Base-by-base conservation (phyloP, 2,329 filamentous ascomycete genomes). In the Pseudogymnoascus sp. region DNA sequence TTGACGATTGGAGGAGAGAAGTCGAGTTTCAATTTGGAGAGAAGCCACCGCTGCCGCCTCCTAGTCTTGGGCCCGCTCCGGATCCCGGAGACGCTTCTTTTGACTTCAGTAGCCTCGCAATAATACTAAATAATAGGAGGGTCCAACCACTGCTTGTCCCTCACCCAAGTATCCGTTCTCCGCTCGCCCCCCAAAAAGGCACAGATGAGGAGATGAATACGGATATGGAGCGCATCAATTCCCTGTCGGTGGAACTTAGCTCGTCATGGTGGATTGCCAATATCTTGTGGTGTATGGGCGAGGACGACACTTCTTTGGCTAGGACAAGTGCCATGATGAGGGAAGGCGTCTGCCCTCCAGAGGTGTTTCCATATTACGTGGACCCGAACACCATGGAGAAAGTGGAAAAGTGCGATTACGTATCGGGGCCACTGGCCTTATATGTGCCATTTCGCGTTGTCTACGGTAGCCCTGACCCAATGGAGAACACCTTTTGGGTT, bases 401-500 rank as follows among this genome's bases (percentile, higher is more conserved):
- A 4, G 11, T 40, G 21, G 59, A 40, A 4, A 12, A 25, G 11
- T 60, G 18, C 28, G 11, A 40, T 36, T 25, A 6, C 14, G 59
- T 18, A 34, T 40, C n/a, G 31, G 59, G 5, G 34, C 34, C 36
- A 40, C 59, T 60, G 14, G 5, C 4, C 4, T 16, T 36, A 25
- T 60, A 31, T 21, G 16, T 36, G 4, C 16, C 50, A 21, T n/a
- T 34, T 34, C n/a, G 3, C 11, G 6, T 34, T 14, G 28, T 14
- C 5, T 16, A 21, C 1, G 28, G 16, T 3, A 16, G 28, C 50
- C 50, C 28, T 18, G 50, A 56, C 28, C 50, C 59, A 12, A 2
- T 40, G 2, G 59, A 60, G 59, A 60, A 60, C 8, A 60, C 14
- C 59, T n/a, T 60, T 42, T 60, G 59, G 59, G 36, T 60, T 38